Evolutionary conservation across 139 green algal species (phyloP), one percentile per base, ranked within the genome.

Genomic region (Tetradesmus obliquus): DNA sequence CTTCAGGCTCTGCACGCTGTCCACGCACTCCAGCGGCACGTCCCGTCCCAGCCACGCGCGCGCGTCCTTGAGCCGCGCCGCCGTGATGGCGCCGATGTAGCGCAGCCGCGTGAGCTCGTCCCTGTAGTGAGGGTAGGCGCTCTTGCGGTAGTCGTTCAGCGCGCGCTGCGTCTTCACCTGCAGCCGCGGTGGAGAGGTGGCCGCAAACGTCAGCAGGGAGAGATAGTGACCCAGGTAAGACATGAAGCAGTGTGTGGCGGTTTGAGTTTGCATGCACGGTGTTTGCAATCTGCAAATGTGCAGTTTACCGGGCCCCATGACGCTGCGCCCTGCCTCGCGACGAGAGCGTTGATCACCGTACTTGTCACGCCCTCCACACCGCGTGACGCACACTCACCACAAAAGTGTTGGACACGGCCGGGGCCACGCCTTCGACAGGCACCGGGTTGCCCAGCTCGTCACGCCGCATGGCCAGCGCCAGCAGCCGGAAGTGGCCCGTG

Each of bases 121-220:
- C 80, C 90, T 92, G 93, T 93, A 94, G 88, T 96, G 93, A 3
- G 94, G 94, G 91, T 94, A 96, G 45, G 94, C 93, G 0, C 83
- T 93, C 92, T 96, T 96, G 90, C 94, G 94, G 92, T 96, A 96
- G 91, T 96, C 94, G 32, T 95, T 95, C 19, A 95, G 88, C 20
- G 94, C 94, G 19, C 94, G 92, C 93, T 95, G 93, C 20, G 94
- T 96, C 92, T 96, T 96, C 80, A 96, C 94, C 94, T 96, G 91
- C 19, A 55, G 54, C 2, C 24, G 54, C 45, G 22, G 79, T 45
- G 79, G 15, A 19, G 13, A 19, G 79, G 79, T 45, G 79, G 79
- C 10, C 79, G 24, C 9, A 19, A 79, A 79, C 17, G 69, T 79
- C 17, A 79, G 69, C 69, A 79, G 69, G 69, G 32, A 45, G 32